phyloP scores from a whole-genome alignment of 495 filamentous ascomycete genomes.

The Neurospora sp. region DNA sequence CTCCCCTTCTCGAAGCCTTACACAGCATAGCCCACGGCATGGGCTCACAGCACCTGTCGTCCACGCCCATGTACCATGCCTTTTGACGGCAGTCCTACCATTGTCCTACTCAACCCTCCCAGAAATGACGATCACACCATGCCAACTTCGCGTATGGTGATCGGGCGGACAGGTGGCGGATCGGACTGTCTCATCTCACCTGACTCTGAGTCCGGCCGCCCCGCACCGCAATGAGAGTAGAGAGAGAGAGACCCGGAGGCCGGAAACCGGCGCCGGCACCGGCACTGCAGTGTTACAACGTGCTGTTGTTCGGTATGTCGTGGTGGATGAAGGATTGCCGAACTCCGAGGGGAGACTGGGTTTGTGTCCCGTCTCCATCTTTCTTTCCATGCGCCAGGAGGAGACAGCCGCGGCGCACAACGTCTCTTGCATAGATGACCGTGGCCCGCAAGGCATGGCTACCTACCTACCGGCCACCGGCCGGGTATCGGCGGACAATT shows the following conservation, averaged over 20 bases:
- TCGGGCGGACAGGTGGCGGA: not conserved
- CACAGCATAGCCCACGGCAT: not conserved
- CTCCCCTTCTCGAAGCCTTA: not conserved
- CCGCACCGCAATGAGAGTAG: not conserved
- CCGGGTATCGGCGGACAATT: not conserved
- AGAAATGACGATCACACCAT: not conserved
- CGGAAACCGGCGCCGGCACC: not conserved
- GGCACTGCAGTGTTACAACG: not conserved
- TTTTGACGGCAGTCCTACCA: not conserved
- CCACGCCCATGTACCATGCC: not conserved
- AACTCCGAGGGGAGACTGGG: not conserved
- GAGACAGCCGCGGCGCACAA: not conserved
- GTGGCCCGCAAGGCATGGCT: not conserved
- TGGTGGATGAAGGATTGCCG: not conserved
- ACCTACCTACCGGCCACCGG: not conserved
- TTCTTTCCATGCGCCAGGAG: not conserved
- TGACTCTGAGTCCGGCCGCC: not conserved
- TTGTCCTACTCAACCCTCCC: not conserved
- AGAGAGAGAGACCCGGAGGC: not conserved
- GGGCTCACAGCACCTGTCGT: not conserved
- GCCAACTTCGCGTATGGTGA: not conserved
- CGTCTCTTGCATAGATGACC: not conserved
- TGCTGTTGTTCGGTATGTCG: not conserved
- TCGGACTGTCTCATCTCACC: not conserved
- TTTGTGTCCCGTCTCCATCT: not conserved